Evolutionary conservation across 78 protist genomes (phyloP), one percentile per base, ranked within the genome.

Genomic region (Parvularia atlantis): DNA sequence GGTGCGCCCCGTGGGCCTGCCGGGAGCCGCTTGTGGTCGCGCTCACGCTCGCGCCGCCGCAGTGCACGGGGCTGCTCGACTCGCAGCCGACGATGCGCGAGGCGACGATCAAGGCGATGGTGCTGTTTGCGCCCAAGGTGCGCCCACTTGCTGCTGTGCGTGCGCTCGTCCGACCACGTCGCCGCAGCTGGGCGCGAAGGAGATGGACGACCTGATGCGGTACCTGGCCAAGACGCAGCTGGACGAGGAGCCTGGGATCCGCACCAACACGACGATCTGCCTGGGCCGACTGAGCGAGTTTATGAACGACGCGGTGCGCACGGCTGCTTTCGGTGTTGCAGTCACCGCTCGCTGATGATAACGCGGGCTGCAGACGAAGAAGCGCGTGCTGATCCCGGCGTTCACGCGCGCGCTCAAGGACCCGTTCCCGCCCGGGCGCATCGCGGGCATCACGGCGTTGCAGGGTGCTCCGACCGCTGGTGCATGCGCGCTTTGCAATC

Each of bases 221-320:
- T 61, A 84, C 69, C 61, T 89, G 24, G 87, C 93, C n/a, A 66
- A 71, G 26, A 63, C 84, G 40, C 93, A 85, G 64, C 72, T 80
- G 50, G 93, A 84, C 66, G 66, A n/a, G 3, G 84, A 73, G 56
- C 83, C 86, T 9, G 84, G 89, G 35, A 82, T 89, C 24, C 78
- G 93, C 31, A 73, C 80, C 26, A 84, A 89, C 62, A 85, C 90
- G 3, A 84, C 93, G 35, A 78, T 88, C 54, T 88, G 89, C 75
- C 64, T 88, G 1, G 87, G 85, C 53, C 48, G 60, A 20, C 35
- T 66, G 3, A 3, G 35, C 43, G 24, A 11, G 65, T 50, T 50
- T 50, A 50, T 50, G 28, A 50, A 20, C 54, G 17, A 50, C 17
- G 54, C 14, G 17, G 14, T 50, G 14, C 28, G 17, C 54, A 50